phyloP scores from a whole-genome alignment of 306 rosid species.

The Prunus mongolica region DNA sequence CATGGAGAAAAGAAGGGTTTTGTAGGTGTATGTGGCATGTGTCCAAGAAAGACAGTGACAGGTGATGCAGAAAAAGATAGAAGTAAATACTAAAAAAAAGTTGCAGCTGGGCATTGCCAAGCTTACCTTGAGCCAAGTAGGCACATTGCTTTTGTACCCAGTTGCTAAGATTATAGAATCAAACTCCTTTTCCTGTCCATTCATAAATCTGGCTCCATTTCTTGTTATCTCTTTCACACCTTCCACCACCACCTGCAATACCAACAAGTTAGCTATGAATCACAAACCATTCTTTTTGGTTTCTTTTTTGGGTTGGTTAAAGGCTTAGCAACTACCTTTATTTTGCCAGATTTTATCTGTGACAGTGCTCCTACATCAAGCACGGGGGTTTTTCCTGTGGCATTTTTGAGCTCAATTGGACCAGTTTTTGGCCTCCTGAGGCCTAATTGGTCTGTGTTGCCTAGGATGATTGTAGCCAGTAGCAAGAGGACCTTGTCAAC shows the following conservation, averaged over 20 bases:
- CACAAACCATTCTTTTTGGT: too few species aligned
- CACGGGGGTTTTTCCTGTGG: slow-evolving; percentile 87
- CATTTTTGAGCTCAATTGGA: slow-evolving; percentile 78
- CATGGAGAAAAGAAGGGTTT: slow-evolving; percentile 67
- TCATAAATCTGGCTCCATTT: slow-evolving; percentile 73
- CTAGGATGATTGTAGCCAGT: slow-evolving; percentile 41
- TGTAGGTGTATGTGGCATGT: slow-evolving; percentile 41
- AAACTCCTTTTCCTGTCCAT: slow-evolving; percentile 84
- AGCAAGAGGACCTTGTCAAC: slow-evolving; percentile 72
- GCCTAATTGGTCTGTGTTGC: slow-evolving; percentile 72
- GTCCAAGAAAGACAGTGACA: slow-evolving; percentile 51
- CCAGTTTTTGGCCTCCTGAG: slow-evolving; percentile 89
- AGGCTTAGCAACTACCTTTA: slow-evolving; percentile 46
- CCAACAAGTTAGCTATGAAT: slow-evolving; percentile 1
- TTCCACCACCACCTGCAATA: slow-evolving; percentile 55
- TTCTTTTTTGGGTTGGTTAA: too few species aligned
- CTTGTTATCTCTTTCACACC: slow-evolving; percentile 88
- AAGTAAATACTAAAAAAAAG: slow-evolving; percentile 38
- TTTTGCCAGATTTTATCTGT: slow-evolving; percentile 67
- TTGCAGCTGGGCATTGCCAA: background rate
- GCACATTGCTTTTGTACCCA: slow-evolving; percentile 98
- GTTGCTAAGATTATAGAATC: slow-evolving; percentile 92
- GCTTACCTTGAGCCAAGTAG: slow-evolving; percentile 89
- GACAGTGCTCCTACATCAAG: slow-evolving; percentile 82
- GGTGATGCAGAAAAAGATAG: slow-evolving; percentile 53